phyloP scores from a whole-genome alignment of 257 asterid species.

The Cordia subcordata region DNA sequence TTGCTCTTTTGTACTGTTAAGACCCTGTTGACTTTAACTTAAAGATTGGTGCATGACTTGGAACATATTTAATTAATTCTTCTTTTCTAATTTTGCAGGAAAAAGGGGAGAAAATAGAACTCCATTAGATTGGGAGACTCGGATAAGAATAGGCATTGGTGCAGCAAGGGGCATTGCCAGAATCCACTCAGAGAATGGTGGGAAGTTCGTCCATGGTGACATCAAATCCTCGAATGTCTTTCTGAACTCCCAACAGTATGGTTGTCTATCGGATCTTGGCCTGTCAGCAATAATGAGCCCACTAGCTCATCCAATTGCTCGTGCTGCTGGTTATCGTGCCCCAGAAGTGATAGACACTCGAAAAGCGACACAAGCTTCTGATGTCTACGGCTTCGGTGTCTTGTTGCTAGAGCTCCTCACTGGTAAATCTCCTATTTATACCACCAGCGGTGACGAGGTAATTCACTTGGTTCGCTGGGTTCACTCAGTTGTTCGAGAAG shows the following conservation, averaged over 20 bases:
- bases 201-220: slow-evolving; percentile 68
- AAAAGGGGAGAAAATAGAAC: slow-evolving; percentile 42
- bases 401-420: slow-evolving; percentile 67
- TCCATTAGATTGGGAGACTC: slow-evolving; percentile 64
- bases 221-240: slow-evolving; percentile 69
- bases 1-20: no score
- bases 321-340: slow-evolving; percentile 75
- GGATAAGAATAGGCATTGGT: slow-evolving; percentile 62
- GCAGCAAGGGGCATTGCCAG: slow-evolving; percentile 70
- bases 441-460: slow-evolving; percentile 55
- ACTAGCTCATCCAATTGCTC: slow-evolving; percentile 57
- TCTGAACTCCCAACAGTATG: slow-evolving; percentile 50
- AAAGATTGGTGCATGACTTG: no score
- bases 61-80: neutral
- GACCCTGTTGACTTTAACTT: no score
- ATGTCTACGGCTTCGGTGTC: slow-evolving; percentile 71
- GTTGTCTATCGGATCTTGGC: slow-evolving; percentile 75
- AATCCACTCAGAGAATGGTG: slow-evolving; percentile 55
- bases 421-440: slow-evolving; percentile 60
- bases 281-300: slow-evolving; percentile 56
- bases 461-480: slow-evolving; percentile 75
- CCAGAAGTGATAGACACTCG: slow-evolving; percentile 75
- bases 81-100: slow-evolving; percentile 28
- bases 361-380: slow-evolving; percentile 62
- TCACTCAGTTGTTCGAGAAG: slow-evolving; percentile 79